Conservation (phyloP, 306 rosid genomes). For the Crotalaria pallida region DNA sequence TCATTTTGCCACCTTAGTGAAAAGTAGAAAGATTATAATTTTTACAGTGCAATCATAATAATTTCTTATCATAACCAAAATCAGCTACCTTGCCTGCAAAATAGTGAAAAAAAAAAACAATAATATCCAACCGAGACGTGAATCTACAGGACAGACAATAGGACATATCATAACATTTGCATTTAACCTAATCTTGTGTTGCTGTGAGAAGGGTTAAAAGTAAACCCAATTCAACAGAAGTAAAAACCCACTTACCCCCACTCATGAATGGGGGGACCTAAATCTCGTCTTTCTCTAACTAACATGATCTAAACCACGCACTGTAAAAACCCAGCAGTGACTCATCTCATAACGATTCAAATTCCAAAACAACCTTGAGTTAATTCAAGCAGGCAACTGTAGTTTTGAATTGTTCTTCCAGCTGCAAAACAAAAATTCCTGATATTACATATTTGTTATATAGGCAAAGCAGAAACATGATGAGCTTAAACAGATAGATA, state of each 20-base stretch:
- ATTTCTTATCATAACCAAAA: constrained; percentile 3
- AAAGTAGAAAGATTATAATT: constrained; percentile 1
- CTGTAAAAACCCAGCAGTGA: constrained; percentile 24
- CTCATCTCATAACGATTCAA: constrained; percentile 25
- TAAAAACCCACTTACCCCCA: constrained; percentile 24
- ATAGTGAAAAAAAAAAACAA: constrained; percentile 1
- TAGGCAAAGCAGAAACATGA: neutral
- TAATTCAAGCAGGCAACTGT: constrained; percentile 73
- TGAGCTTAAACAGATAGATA: neutral
- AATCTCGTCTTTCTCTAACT: constrained; percentile 6
- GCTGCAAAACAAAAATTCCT: constrained; percentile 47
- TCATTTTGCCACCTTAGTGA: neutral
- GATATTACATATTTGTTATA: neutral
- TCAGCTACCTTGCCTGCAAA: constrained; percentile 12
- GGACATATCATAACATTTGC: constrained; percentile 14
- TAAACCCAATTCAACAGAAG: constrained; percentile 11
- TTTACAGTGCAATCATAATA: constrained; percentile 10
- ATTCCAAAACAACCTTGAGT: constrained; percentile 20
- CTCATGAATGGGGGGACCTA: constrained; percentile 22
- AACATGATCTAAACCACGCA: constrained; percentile 20
- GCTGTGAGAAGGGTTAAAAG: constrained; percentile 10
- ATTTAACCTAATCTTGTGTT: constrained; percentile 20
- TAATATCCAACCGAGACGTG: constrained; percentile 20
- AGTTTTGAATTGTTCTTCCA: constrained; percentile 91
- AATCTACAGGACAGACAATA: constrained; percentile 22